A percentile compares a stretch with the other conserved stretches of the same genome.
These are phyloP conservation scores for Leonotis leonurus DNA, from an alignment of 257 asterid species.

Conservation along the genomic window DNA sequence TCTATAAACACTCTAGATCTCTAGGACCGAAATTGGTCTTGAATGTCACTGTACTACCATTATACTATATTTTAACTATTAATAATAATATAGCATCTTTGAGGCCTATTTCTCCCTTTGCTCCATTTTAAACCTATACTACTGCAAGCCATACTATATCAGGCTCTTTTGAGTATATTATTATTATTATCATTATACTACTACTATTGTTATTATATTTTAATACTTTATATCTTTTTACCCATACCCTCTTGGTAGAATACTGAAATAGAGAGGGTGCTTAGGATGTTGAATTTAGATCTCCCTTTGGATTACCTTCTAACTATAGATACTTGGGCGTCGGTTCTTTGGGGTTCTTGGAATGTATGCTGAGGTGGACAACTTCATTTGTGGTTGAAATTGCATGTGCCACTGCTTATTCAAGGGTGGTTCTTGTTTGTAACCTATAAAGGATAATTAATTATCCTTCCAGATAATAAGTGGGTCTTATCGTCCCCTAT, in stretches of 20 bases:
- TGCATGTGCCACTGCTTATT: constrained; percentile 7
- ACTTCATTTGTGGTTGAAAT: neutral
- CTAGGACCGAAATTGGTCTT: constrained; percentile 18
- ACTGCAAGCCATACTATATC: too few relatives aligned
- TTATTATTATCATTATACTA: neutral
- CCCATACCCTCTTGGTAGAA: neutral
- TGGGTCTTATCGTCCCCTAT: neutral
- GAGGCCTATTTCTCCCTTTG: too few relatives aligned
- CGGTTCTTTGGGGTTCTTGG: neutral
- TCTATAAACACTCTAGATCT: constrained; percentile 7
- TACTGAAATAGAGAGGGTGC: neutral
- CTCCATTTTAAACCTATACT: too few relatives aligned
- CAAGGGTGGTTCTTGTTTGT: constrained; percentile 2
- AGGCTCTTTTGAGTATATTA: too few relatives aligned
- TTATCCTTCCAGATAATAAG: neutral
- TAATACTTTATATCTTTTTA: neutral
- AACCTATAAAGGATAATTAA: neutral
- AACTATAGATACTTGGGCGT: neutral
- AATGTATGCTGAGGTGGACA: neutral
- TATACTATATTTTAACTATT: neutral
- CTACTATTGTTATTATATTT: neutral
- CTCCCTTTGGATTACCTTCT: too few relatives aligned
- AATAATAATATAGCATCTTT: too few relatives aligned
- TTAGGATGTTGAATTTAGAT: constrained; percentile 8
- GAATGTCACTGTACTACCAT: constrained; percentile 19